phyloP scores from a whole-genome alignment of 352 stramenopile species.

The Globisporangium emineosum region DNA sequence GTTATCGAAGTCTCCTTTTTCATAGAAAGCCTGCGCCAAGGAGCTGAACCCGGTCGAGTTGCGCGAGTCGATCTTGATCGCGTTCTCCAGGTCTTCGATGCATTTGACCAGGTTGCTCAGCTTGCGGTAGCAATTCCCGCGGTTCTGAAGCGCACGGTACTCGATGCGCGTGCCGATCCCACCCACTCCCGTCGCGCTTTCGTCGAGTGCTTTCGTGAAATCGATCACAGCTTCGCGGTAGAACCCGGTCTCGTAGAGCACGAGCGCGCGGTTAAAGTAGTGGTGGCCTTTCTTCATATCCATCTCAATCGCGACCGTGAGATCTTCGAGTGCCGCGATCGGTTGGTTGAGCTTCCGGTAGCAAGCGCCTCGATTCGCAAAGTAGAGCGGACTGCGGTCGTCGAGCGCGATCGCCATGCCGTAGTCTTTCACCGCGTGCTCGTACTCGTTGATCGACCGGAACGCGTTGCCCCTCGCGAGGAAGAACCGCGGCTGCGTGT shows the following conservation, averaged over 20 bases:
- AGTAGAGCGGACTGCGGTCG: slow-evolving; percentile 66
- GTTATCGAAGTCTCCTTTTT: slow-evolving; percentile 45
- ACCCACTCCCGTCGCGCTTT: slow-evolving; percentile 21
- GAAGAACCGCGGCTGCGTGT: slow-evolving; percentile 74
- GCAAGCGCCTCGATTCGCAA: slow-evolving; percentile 64
- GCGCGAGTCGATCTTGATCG: slow-evolving; percentile 66
- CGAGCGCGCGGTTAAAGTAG: slow-evolving; percentile 73
- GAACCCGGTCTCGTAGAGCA: slow-evolving; percentile 62
- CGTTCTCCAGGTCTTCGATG: slow-evolving; percentile 67
- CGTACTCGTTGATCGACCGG: slow-evolving; percentile 64
- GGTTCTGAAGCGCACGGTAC: slow-evolving; percentile 64
- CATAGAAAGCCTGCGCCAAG: slow-evolving; percentile 65
- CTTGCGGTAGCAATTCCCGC: slow-evolving; percentile 60
- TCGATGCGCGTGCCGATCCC: slow-evolving; percentile 54
- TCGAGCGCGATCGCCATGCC: slow-evolving; percentile 55
- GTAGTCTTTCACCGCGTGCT: slow-evolving; percentile 63
- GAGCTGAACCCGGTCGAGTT: slow-evolving; percentile 59
- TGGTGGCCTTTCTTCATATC: slow-evolving; percentile 68
- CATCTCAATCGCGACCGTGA: slow-evolving; percentile 68
- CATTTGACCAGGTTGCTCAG: slow-evolving; percentile 60
- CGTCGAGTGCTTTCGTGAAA: slow-evolving; percentile 72
- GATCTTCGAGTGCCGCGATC: slow-evolving; percentile 55
- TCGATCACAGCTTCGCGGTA: slow-evolving; percentile 70
- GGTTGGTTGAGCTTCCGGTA: slow-evolving; percentile 70
- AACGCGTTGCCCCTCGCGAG: slow-evolving; percentile 71